Evolutionary conservation across 2,329 filamentous ascomycete species (phyloP).

Genomic region (Dothideomycetes sp.): DNA sequence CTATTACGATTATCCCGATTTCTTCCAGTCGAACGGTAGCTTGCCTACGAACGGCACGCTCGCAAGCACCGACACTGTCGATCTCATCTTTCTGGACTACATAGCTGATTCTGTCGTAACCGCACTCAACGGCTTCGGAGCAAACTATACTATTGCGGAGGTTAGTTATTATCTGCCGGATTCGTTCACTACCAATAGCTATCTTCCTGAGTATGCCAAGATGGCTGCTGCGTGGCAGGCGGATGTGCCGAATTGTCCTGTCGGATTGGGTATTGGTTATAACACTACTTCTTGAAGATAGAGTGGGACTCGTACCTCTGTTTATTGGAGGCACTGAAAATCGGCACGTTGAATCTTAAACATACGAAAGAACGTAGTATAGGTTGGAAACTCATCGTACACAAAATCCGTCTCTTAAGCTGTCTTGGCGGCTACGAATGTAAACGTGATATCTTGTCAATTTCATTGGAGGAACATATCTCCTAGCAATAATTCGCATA

Average conservation of each 20-base stretch:
- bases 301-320: no score
- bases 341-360: no score
- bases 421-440: no score
- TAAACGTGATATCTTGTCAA: no score
- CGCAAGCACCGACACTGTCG: constrained; percentile 36
- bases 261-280: constrained; percentile 18
- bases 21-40: constrained; percentile 38
- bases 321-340: not conserved
- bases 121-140: constrained; percentile 26
- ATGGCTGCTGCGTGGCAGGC: constrained; percentile 25
- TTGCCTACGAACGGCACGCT: constrained; percentile 33
- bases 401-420: no score
- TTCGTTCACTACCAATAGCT: constrained; percentile 31
- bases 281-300: constrained; percentile 4
- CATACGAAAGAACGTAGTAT: no score
- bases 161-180: constrained; percentile 26
- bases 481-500: no score
- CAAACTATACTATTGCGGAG: constrained; percentile 18
- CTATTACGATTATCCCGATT: constrained; percentile 36
- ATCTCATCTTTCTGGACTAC: constrained; percentile 45
- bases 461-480: no score
- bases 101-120: constrained; percentile 25
- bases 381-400: no score
- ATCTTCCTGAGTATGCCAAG: constrained; percentile 29
- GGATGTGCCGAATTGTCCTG: constrained; percentile 28